Evolutionary conservation across 2,329 filamentous ascomycete species (phyloP).

Genomic region (Fonsecaea erecta): DNA sequence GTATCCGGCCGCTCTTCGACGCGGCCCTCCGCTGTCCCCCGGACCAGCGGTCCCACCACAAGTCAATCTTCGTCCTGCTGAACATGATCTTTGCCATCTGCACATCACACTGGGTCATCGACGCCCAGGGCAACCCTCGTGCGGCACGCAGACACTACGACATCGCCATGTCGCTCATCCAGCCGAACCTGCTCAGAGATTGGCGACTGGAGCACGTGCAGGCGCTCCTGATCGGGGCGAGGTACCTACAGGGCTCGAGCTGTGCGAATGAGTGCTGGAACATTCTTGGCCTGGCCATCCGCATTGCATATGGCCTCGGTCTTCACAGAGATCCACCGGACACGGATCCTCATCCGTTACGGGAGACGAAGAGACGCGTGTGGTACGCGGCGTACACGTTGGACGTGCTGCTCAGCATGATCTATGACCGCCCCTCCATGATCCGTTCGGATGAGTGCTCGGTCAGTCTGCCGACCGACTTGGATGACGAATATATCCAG

Average conservation of each 20-base stretch:
- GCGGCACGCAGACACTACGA: background rate
- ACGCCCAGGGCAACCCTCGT: background rate
- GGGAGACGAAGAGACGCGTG: conserved; percentile 2
- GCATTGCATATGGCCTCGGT: background rate
- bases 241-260: conserved; percentile 1
- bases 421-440: background rate
- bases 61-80: background rate
- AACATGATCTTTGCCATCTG: conserved; percentile 7
- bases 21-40: background rate
- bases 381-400: conserved; percentile 6
- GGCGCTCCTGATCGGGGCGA: background rate
- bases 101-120: conserved; percentile 3
- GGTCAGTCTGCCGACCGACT: background rate
- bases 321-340: conserved; percentile 1
- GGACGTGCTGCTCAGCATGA: conserved; percentile 4
- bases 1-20: conserved; percentile 2
- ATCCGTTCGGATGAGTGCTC: conserved; percentile 5
- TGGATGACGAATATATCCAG: conserved; percentile 5
- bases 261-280: conserved; percentile 8
- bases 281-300: background rate
- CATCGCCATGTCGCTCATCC: background rate
- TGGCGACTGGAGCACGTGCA: conserved; percentile 4
- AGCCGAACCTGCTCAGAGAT: background rate
- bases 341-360: background rate
- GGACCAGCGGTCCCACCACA: background rate